Evolutionary conservation across 352 stramenopile species (phyloP), one percentile per base, ranked within the genome.

Genomic region (Phytophthora brassicae): DNA sequence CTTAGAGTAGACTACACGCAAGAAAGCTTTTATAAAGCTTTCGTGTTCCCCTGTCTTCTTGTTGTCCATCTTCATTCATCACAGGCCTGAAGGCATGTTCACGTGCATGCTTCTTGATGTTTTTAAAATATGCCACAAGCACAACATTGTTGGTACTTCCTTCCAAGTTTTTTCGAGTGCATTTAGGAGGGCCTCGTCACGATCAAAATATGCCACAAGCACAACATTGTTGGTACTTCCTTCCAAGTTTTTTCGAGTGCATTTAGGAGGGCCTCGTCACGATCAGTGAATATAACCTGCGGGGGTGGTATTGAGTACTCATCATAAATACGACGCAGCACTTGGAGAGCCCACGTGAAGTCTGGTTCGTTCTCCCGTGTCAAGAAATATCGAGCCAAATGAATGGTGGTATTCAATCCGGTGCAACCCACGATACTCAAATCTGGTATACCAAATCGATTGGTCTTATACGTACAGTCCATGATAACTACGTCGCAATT

Each of bases 391-490:
- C 16, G 31, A 12, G 31, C 31, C 31, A 38, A n/a, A n/a, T 38
- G 31, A 38, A 38, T 38, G 13, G 31, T 38, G 8, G 31, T 38
- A n/a, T 38, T 38, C 31, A 38, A n/a, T 38, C 31, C 31, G 31
- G 31, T 38, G 13, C 44, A 51, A 26, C 44, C 44, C 12, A 51
- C 44, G 6, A 51, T 51, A 16, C 39, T 51, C 5, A 51, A 16
- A 8, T 23, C 13, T 20, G 44, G 44, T 26, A 39, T 51, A 23
- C 24, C 44, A 24, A 51, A 39, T 9, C 44, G 44, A 41, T 51
- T 51, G 3, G 44, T 51, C 20, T 51, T 51, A 39, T 51, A 51
- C 8, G 26, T 51, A 11, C 44, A 39, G 17, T 51, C 44, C 44
- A 39, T 51, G 14, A 51, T 39, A 24, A 51, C 16, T 12, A 51